A percentile compares a stretch with the other conserved stretches of the same genome.
phyloP scores from a whole-genome alignment of 805 yeast genomes.

The Teunomyces barrocoloradensis region DNA sequence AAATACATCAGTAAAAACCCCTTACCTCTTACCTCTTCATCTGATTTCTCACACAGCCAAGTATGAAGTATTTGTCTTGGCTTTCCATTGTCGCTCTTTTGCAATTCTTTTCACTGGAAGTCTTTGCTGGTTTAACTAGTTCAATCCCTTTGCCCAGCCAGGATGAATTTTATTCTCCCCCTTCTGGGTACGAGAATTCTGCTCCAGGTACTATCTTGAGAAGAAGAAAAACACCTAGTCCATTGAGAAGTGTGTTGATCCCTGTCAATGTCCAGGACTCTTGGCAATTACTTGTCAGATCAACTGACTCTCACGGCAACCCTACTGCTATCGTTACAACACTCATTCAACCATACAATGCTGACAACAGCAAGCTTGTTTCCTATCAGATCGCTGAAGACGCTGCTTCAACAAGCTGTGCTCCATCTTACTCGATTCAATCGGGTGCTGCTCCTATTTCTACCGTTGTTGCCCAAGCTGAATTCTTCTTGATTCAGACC shows the following conservation, averaged over 20 bases:
- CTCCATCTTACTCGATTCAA: slow-evolving; percentile 17
- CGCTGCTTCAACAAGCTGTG: slow-evolving; percentile 16
- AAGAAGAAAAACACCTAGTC: slow-evolving; percentile 17
- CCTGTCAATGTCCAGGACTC: slow-evolving; percentile 16
- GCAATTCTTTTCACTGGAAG: background rate
- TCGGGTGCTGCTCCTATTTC: slow-evolving; percentile 6
- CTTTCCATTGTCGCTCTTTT: background rate
- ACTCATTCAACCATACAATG: slow-evolving; percentile 19
- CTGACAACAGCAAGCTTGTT: slow-evolving; percentile 19
- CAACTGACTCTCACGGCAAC: slow-evolving; percentile 17
- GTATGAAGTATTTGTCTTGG: background rate
- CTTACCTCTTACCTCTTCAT: background rate
- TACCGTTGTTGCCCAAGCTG: slow-evolving; percentile 12
- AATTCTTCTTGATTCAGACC: slow-evolving; percentile 12
- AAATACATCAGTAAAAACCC: background rate
- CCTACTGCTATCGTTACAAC: slow-evolving; percentile 22
- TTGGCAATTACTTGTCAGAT: slow-evolving; percentile 20
- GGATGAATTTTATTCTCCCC: slow-evolving; percentile 25
- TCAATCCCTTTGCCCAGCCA: background rate
- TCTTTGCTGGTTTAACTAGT: background rate
- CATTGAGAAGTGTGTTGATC: slow-evolving; percentile 15
- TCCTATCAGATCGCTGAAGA: slow-evolving; percentile 20
- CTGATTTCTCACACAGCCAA: background rate
- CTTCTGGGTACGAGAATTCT: slow-evolving; percentile 18
- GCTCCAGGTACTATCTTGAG: slow-evolving; percentile 23